phyloP scores from a whole-genome alignment of 169 alveolate species.

The Cryptosporidium ryanae region DNA sequence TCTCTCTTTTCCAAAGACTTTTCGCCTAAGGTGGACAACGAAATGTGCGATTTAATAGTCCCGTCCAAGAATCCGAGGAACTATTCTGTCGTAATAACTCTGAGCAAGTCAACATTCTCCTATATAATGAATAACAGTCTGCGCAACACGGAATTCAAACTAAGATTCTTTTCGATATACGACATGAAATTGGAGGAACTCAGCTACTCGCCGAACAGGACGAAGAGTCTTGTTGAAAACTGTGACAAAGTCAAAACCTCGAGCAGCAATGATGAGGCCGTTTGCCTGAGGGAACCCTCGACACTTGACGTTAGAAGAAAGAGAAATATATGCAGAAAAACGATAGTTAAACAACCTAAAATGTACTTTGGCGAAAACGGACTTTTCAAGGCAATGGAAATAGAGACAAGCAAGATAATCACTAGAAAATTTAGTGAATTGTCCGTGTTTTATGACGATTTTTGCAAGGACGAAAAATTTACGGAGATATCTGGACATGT shows the following conservation, averaged over 20 bases:
- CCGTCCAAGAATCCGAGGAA: constrained; percentile 15
- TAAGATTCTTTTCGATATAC: constrained; percentile 29
- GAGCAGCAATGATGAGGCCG: neutral
- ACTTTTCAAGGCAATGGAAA: constrained; percentile 26
- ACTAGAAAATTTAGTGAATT: neutral
- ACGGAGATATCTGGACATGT: constrained; percentile 67
- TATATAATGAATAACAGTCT: constrained; percentile 14
- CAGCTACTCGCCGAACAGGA: neutral
- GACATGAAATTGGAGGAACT: constrained; percentile 26
- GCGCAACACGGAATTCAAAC: neutral
- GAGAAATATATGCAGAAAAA: neutral
- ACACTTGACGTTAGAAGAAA: neutral
- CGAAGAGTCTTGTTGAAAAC: neutral
- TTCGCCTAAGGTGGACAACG: neutral
- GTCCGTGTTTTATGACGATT: neutral
- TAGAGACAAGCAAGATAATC: constrained; percentile 14
- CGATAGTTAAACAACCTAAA: neutral
- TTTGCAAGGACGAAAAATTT: constrained; percentile 10
- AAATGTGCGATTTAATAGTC: neutral
- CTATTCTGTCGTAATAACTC: constrained; percentile 21
- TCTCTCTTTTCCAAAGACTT: constrained; percentile 3
- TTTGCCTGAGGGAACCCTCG: neutral
- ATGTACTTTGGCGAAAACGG: constrained; percentile 30
- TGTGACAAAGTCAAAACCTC: neutral
- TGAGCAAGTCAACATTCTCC: constrained; percentile 28